These are phyloP conservation scores for Trapa incisa DNA, from an alignment of 345 rosid species.

Conservation along the genomic window DNA sequence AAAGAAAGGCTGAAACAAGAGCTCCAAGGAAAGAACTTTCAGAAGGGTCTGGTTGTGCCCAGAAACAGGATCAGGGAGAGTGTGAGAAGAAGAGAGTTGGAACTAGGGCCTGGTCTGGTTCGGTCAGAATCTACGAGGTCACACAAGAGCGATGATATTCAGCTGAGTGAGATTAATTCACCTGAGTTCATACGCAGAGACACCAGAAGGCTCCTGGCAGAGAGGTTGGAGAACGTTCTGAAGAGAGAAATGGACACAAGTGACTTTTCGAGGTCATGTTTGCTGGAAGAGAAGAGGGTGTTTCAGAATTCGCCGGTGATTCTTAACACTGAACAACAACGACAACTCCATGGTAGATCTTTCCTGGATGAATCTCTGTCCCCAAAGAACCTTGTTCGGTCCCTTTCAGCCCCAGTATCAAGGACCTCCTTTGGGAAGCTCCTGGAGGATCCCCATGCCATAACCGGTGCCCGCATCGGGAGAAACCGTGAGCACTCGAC, in stretches of 20 bases:
- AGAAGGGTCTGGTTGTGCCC: conserved; percentile 33
- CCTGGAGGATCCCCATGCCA: conserved; percentile 61
- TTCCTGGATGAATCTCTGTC: conserved; percentile 33
- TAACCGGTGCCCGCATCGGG: conserved; percentile 74
- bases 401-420: conserved; percentile 78
- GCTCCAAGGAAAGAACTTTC: conserved; percentile 51
- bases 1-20: conserved; percentile 65
- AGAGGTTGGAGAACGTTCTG: conserved; percentile 51
- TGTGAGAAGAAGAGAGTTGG: conserved; percentile 26
- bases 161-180: conserved; percentile 37
- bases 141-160: conserved; percentile 37
- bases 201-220: conserved; percentile 48
- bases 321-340: conserved; percentile 12
- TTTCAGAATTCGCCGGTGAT: conserved; percentile 10
- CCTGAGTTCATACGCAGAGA: conserved; percentile 60
- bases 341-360: conserved; percentile 33
- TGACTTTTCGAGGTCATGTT: conserved; percentile 22
- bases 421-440: conserved; percentile 86
- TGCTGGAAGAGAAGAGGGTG: conserved; percentile 22
- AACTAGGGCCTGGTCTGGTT: conserved; percentile 19
- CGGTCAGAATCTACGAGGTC: conserved; percentile 73
- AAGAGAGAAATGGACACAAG: conserved; percentile 29
- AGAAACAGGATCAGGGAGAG: conserved; percentile 32
- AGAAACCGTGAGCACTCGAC: conserved; percentile 60
- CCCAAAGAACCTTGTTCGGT: conserved; percentile 64